These are phyloP conservation scores for Paramecium biaurelia DNA, from an alignment of 73 alveolate species.

Conservation along the genomic window DNA sequence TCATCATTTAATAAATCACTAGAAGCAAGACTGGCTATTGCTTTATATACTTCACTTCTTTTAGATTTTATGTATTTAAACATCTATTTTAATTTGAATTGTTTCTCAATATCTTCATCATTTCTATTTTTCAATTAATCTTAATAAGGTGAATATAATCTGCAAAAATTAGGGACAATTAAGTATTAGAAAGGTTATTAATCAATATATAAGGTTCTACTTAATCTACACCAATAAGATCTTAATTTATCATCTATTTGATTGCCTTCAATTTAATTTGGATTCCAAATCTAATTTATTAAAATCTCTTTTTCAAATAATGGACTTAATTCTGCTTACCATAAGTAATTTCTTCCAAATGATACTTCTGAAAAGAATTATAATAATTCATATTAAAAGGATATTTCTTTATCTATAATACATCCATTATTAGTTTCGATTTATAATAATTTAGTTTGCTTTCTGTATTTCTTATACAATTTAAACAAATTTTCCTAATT, in stretches of 20 bases:
- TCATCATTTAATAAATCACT: constrained; percentile 30
- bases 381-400: neutral
- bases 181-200: neutral
- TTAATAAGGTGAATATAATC: neutral
- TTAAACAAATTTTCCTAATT: constrained; percentile 52
- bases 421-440: neutral
- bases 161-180: neutral
- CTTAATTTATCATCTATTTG: constrained; percentile 23
- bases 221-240: constrained; percentile 28
- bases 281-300: constrained; percentile 1
- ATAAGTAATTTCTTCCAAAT: constrained; percentile 29
- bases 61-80: neutral
- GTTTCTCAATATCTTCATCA: neutral
- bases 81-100: neutral
- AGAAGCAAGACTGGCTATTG: neutral
- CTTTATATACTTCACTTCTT: neutral
- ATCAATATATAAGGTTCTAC: neutral
- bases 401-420: neutral
- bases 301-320: neutral
- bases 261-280: neutral
- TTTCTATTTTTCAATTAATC: neutral
- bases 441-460: neutral
- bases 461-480: neutral
- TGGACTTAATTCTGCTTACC: neutral
- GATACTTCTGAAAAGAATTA: neutral